Conservation (phyloP, 345 rosid genomes). For the Limnanthes douglasii region DNA sequence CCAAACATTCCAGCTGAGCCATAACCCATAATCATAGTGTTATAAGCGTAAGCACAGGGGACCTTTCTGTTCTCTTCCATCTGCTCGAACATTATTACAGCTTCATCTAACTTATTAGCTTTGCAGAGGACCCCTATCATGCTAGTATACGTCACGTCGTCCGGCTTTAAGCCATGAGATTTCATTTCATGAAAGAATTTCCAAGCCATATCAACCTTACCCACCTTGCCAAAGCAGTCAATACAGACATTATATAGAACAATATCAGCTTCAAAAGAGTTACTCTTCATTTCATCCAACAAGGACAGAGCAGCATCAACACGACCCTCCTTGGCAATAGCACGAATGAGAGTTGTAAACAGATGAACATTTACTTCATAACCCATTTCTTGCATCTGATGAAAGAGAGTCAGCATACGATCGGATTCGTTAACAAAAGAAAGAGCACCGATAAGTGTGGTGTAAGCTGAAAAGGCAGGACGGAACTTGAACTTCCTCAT, state of each 20-base stretch:
- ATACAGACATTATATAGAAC: constrained; percentile 95
- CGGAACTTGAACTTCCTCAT: constrained; percentile 89
- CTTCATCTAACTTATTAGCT: constrained; percentile 67
- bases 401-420: constrained; percentile 66
- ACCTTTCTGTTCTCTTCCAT: constrained; percentile 50
- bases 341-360: constrained; percentile 79
- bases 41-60: constrained; percentile 87
- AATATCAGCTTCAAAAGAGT: constrained; percentile 53
- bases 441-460: constrained; percentile 81
- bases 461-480: constrained; percentile 86
- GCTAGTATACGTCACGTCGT: constrained; percentile 84
- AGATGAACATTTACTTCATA: constrained; percentile 72
- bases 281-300: constrained; percentile 89
- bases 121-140: constrained; percentile 84
- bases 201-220: constrained; percentile 95
- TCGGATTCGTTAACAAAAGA: constrained; percentile 40
- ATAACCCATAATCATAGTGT: constrained; percentile 95
- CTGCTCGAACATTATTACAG: constrained; percentile 72
- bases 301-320: constrained; percentile 74
- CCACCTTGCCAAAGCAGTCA: constrained; percentile 86
- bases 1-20: constrained; percentile 80
- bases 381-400: constrained; percentile 93
- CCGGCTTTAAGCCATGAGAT: constrained; percentile 54
- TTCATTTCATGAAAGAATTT: constrained; percentile 90
- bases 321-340: constrained; percentile 65